These are phyloP conservation scores for Xenoacremonium recifei DNA, from an alignment of 2,329 filamentous ascomycete species.

Conservation along the genomic window DNA sequence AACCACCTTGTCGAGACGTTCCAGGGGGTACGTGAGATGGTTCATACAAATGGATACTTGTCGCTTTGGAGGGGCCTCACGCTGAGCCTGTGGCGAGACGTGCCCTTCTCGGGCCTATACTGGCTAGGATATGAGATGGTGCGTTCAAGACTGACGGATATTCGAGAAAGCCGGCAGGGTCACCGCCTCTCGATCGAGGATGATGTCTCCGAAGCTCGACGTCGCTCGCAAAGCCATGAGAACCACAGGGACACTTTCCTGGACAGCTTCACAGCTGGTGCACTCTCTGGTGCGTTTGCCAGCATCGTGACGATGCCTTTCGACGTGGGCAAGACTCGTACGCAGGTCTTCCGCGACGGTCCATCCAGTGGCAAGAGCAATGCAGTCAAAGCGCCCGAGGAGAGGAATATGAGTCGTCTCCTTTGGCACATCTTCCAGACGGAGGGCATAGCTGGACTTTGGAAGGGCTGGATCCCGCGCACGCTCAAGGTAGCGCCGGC, in stretches of 20 bases:
- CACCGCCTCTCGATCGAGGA: constrained; percentile 34
- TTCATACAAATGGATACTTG: constrained; percentile 69
- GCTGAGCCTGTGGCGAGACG: constrained; percentile 92
- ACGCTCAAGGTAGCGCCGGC: constrained; percentile 94
- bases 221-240: constrained; percentile 61
- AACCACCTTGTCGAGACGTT: constrained; percentile 79
- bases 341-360: constrained; percentile 74
- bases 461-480: constrained; percentile 87
- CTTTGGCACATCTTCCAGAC: constrained; percentile 88
- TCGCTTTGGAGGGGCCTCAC: constrained; percentile 89
- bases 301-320: constrained; percentile 92
- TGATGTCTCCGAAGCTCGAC: constrained; percentile 41
- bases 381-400: constrained; percentile 59
- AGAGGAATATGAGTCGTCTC: constrained; percentile 75
- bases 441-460: constrained; percentile 78
- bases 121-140: constrained; percentile 97
- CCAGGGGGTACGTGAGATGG: constrained; percentile 74
- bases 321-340: constrained; percentile 94
- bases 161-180: constrained; percentile 55
- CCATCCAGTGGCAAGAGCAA: constrained; percentile 28
- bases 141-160: constrained; percentile 67
- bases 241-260: constrained; percentile 75
- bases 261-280: constrained; percentile 88
- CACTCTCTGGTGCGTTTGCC: constrained; percentile 77
- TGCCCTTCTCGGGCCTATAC: constrained; percentile 95